Evolutionary conservation across 2,329 filamentous ascomycete species (phyloP).

Genomic region (Fusarium setosum): DNA sequence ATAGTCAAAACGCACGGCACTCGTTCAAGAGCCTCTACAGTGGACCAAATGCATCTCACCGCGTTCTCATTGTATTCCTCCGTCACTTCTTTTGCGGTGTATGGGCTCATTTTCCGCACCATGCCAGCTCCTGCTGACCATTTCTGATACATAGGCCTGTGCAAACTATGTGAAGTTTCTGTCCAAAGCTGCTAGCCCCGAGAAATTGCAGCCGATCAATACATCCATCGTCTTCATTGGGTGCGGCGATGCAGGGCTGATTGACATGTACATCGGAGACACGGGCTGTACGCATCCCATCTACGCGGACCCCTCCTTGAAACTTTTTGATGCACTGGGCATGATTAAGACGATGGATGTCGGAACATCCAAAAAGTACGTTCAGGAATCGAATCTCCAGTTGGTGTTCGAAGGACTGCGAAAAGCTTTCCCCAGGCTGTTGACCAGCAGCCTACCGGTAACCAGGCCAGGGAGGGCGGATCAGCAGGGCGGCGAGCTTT

Average conservation of each 20-base stretch:
- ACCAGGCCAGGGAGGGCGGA: conserved; percentile 5
- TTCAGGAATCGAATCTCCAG: neutral
- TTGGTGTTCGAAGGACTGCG: neutral
- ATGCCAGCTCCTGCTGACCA: neutral
- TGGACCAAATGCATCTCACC: neutral
- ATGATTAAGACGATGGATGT: conserved; percentile 19
- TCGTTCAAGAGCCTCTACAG: conserved; percentile 24
- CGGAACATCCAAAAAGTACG: conserved; percentile 10
- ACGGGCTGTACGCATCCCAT: conserved; percentile 25
- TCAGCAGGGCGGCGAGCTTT: conserved; percentile 26
- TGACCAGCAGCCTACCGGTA: neutral
- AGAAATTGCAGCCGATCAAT: conserved; percentile 13
- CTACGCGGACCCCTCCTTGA: conserved; percentile 18
- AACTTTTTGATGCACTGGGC: conserved; percentile 18
- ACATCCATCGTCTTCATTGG: conserved; percentile 25
- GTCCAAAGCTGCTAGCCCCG: conserved; percentile 4
- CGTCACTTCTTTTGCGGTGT: conserved; percentile 30
- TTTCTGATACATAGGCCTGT: conserved; percentile 2
- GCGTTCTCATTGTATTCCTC: conserved; percentile 25
- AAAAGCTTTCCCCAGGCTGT: neutral
- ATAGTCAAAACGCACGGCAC: conserved; percentile 10
- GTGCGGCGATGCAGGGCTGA: neutral
- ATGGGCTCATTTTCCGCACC: neutral
- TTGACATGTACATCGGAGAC: conserved; percentile 23
- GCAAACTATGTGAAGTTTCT: conserved; percentile 19